Base-by-base conservation (phyloP, 352 stramenopile genomes). In the Globisporangium spiculum region DNA sequence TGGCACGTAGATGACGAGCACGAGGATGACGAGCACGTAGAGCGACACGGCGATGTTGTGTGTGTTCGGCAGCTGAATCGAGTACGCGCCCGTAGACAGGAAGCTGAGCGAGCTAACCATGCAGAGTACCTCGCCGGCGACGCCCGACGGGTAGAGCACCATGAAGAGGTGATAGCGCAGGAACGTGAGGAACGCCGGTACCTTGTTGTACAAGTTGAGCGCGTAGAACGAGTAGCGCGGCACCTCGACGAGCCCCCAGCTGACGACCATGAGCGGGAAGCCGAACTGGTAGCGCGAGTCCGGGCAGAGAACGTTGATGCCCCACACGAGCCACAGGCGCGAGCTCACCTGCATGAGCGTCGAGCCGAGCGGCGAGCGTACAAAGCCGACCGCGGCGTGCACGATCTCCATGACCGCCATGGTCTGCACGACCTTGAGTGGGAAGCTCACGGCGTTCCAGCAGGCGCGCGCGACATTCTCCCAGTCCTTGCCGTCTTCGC, bases 211-310 rank as follows among this genome's bases (percentile, higher is more conserved):
- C 59, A 99, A 71, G 71, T 98, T 98, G 65, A 97, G 79, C 22
- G 97, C 81, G 77, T 99, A 99, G 78, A 99, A 99, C 12, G 97
- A 81, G 83, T 99, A 99, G 59, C 98, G 96, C 63, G 95, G 95
- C 32, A 99, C 93, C 67, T 97, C 92, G 20, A 96, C 89, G 58
- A 96, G 79, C 5, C 81, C 80, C 92, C 92, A 97, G 67, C 84
- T 93, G 46, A 84, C 60, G 16, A 97, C 86, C 89, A 97, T 97
- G 59, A 97, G 77, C 46, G 88, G 80, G 67, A 97, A 92, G 58
- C 87, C 84, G 57, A 92, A 94, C 66, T 97, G 87, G 62, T 84
- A 81, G 74, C 92, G 76, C 63, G 84, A 79, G 70, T 84, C 75
- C 5, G 84, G 85, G 63, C 84, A 92, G 18, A 98, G 67, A 67